These are phyloP conservation scores for Citrus medica DNA, from an alignment of 345 rosid species.

Conservation along the genomic window DNA sequence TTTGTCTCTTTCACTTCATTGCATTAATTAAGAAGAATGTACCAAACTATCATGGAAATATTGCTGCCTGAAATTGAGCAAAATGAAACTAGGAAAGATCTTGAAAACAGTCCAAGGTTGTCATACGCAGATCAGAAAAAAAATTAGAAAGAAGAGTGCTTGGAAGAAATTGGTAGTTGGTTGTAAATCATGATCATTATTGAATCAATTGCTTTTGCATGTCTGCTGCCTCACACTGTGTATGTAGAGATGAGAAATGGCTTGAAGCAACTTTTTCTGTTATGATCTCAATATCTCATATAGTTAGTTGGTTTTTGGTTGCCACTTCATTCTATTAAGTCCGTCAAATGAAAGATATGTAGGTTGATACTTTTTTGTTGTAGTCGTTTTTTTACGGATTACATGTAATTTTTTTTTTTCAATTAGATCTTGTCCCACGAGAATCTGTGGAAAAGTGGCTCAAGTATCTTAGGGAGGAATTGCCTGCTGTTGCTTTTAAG, in stretches of 20 bases:
- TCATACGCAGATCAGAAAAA: background rate
- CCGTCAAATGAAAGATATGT: background rate
- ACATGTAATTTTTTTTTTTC: background rate
- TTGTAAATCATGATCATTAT: background rate
- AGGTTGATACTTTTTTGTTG: background rate
- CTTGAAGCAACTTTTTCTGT: no score
- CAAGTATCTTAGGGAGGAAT: constrained; percentile 84
- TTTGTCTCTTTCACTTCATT: background rate
- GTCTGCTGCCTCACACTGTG: background rate
- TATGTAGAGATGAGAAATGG: no score
- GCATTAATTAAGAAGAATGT: background rate
- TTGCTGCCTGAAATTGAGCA: background rate
- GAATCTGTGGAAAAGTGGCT: constrained; percentile 98
- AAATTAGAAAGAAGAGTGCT: background rate
- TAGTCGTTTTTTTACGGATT: background rate
- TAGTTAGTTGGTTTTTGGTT: background rate
- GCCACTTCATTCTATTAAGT: background rate
- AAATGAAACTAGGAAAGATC: background rate
- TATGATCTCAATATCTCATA: background rate
- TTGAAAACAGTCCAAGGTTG: background rate
- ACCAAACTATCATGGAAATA: background rate
- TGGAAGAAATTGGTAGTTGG: background rate
- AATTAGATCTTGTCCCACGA: constrained; percentile 91
- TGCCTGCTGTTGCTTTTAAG: constrained; percentile 96
- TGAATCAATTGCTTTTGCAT: background rate